phyloP scores from a whole-genome alignment of 108 stramenopile species.

The Chaetoceros muelleri region DNA sequence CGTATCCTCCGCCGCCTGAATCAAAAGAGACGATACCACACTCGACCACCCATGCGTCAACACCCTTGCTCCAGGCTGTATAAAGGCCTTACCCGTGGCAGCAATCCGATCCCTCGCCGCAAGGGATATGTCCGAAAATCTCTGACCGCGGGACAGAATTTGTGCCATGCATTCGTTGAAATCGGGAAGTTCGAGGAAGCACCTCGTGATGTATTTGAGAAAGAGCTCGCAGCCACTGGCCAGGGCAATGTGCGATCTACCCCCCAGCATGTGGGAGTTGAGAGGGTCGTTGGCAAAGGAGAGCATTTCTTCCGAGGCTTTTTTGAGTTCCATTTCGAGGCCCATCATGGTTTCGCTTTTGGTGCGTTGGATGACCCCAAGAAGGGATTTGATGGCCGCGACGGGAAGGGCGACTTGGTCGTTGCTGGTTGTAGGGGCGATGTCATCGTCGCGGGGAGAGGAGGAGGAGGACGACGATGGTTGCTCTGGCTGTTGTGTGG shows the following conservation, averaged over 20 bases:
- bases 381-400: conserved; percentile 74
- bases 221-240: conserved; percentile 69
- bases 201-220: conserved; percentile 82
- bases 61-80: conserved; percentile 81
- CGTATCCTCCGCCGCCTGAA: conserved; percentile 41
- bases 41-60: conserved; percentile 87
- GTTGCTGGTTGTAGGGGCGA: conserved; percentile 6
- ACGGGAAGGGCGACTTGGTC: conserved; percentile 81
- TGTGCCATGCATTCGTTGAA: conserved; percentile 68
- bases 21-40: conserved; percentile 74
- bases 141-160: conserved; percentile 79
- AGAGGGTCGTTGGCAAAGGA: conserved; percentile 26
- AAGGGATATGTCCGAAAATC: conserved; percentile 79
- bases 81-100: conserved; percentile 69
- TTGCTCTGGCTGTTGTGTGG: background rate
- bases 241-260: conserved; percentile 57
- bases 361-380: conserved; percentile 73
- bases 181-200: conserved; percentile 66
- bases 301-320: conserved; percentile 52
- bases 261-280: conserved; percentile 13
- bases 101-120: conserved; percentile 86
- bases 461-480: background rate
- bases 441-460: no score
- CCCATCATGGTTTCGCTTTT: conserved; percentile 83
- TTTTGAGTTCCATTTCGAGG: conserved; percentile 66